Evolutionary conservation across 2,329 filamentous ascomycete genomes (phyloP), one percentile per base, ranked within the genome.

Genomic region (Epichloe uncinata): DNA sequence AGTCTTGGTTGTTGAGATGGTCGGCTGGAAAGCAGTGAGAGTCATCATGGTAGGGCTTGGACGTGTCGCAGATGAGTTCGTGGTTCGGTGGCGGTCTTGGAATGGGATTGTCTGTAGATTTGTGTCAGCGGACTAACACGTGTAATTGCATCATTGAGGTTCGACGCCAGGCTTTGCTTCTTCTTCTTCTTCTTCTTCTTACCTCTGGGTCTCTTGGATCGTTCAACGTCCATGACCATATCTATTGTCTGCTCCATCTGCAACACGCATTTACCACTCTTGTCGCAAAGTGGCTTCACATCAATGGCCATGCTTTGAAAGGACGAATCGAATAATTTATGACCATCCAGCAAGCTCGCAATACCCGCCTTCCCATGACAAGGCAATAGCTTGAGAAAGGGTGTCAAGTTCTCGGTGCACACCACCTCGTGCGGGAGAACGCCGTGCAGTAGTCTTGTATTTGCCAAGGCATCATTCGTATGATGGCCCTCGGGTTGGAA

Each of bases 221-320:
- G 77, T 55, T 95, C 87, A 59, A 97, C 83, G 63, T 97, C 91
- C 37, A 98, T 70, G 2, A 97, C 93, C 85, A 98, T 96, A 63
- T 97, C 93, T 34, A 98, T 87, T 0, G 87, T 94, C 71, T 97
- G 88, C 61, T 95, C 88, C 60, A 98, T 93, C 66, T 97, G 85
- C 42, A 98, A 64, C 2, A 85, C 73, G 60, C 93, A 97, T 18
- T 84, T 75, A 0, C 66, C 72, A 3, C 58, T 57, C 0, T 58
- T 46, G 0, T 74, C 66, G 56, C 91, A 97, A 3, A 91, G 72
- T 0, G 91, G 90, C 20, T 82, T 79, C 40, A 97, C 82, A 63
- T 98, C 93, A 55, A 98, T 91, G 5, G 90, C 85, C 93, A 98
- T 98, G 63, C 87, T 96, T 70, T 98, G 93, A 81, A 91, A 98